A percentile compares a stretch with the other conserved stretches of the same genome.
Conservation (phyloP, 2,329 filamentous ascomycete genomes). For the Teratosphaeria epicoccoides region DNA sequence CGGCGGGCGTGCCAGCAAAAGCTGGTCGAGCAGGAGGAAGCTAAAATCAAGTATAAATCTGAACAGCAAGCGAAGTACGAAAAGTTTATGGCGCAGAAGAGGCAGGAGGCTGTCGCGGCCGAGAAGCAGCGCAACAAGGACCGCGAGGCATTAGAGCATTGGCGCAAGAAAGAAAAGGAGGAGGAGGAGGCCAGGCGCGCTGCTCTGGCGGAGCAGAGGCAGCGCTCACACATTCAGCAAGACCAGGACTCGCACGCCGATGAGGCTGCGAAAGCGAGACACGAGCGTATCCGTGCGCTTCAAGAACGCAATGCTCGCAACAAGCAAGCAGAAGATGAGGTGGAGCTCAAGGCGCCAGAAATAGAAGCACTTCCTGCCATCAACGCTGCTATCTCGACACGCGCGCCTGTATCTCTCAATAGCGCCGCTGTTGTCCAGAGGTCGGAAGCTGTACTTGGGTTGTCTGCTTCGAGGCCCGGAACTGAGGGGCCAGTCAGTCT, state of each 20-base stretch:
- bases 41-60: neutral
- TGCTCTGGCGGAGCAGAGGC: neutral
- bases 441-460: neutral
- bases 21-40: neutral
- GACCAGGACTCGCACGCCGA: neutral
- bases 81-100: neutral
- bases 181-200: neutral
- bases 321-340: neutral
- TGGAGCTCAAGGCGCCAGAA: neutral
- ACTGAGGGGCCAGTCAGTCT: neutral
- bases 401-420: slow-evolving; percentile 6
- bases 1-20: neutral
- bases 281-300: slow-evolving; percentile 7
- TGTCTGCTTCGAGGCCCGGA: neutral
- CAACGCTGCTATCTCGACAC: neutral
- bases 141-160: neutral
- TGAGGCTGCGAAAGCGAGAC: slow-evolving; percentile 1
- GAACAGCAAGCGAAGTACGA: neutral
- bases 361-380: neutral
- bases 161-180: neutral
- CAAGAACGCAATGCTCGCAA: slow-evolving; percentile 8
- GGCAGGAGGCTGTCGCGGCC: neutral
- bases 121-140: neutral
- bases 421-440: slow-evolving; percentile 5
- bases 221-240: neutral